These are phyloP conservation scores for Naganishia antarctica DNA, from an alignment of 768 basidiomycete species.

Conservation along the genomic window DNA sequence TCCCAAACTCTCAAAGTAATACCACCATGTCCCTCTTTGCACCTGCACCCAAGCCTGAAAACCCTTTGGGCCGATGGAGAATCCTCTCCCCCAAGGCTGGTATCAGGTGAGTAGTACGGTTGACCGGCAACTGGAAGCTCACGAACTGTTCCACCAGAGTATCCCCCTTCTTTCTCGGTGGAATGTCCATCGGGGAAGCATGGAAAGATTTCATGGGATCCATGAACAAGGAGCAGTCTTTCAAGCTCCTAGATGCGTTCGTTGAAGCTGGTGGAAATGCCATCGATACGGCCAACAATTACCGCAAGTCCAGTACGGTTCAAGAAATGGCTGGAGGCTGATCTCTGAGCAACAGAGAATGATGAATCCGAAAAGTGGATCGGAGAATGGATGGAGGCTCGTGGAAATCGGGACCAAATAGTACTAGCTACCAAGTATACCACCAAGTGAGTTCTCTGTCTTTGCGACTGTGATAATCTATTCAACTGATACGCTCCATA, in stretches of 20 bases:
- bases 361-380: conserved; percentile 58
- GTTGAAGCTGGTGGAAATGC: conserved; percentile 55
- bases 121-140: neutral
- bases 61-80: conserved; percentile 24
- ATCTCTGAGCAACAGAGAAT: conserved; percentile 30
- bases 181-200: conserved; percentile 24
- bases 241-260: conserved; percentile 54
- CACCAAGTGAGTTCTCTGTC: conserved; percentile 13
- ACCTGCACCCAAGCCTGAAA: conserved; percentile 24
- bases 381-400: conserved; percentile 55
- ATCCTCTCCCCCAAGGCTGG: conserved; percentile 18
- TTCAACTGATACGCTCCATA: neutral
- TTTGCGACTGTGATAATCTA: too few species aligned
- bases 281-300: conserved; percentile 51
- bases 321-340: neutral
- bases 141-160: neutral
- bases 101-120: neutral
- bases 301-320: conserved; percentile 26
- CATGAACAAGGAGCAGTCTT: conserved; percentile 53
- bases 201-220: conserved; percentile 46
- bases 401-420: conserved; percentile 53
- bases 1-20: neutral
- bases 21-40: conserved; percentile 10
- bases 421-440: conserved; percentile 53
- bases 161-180: conserved; percentile 16